A percentile compares a stretch with the other conserved stretches of the same genome.
phyloP scores from a whole-genome alignment of 2,329 filamentous ascomycete species.

The Botrytis hyacinthi region DNA sequence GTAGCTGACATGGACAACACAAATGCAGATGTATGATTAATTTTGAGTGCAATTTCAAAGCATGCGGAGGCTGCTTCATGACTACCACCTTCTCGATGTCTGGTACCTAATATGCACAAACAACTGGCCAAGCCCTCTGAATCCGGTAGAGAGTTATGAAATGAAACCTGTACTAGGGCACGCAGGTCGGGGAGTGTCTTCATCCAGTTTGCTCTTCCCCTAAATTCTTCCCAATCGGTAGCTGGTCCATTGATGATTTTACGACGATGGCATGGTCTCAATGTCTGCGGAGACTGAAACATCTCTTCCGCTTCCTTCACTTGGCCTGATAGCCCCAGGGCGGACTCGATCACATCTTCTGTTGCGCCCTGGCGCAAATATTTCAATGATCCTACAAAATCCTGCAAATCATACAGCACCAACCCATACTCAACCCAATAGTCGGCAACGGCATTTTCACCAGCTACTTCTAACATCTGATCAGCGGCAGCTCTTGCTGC shows the following conservation, averaged over 20 bases:
- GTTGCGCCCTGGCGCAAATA: constrained; percentile 4
- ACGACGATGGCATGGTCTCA: constrained; percentile 4
- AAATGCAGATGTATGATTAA: not conserved
- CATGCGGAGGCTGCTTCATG: constrained; percentile 7
- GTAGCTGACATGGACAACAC: constrained; percentile 15
- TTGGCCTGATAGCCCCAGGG: not conserved
- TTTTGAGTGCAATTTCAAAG: constrained; percentile 6
- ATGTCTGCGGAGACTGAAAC: constrained; percentile 1
- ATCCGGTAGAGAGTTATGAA: constrained; percentile 1
- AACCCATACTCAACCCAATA: constrained; percentile 14
- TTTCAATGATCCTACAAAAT: not conserved
- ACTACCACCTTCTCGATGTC: not conserved
- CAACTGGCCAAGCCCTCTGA: not conserved
- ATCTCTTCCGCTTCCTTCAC: constrained; percentile 5
- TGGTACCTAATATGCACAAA: constrained; percentile 13
- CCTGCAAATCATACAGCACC: not conserved
- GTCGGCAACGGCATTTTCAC: not conserved
- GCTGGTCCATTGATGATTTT: not conserved
- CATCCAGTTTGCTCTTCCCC: constrained; percentile 17
- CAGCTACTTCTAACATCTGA: not conserved
- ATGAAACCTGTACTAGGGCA: constrained; percentile 4
- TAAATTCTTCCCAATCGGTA: constrained; percentile 10
- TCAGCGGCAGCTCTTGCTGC: constrained; percentile 9
- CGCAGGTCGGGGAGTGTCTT: constrained; percentile 5
- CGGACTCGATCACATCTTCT: constrained; percentile 11